Evolutionary conservation across 2,329 filamentous ascomycete species (phyloP), one percentile per base, ranked within the genome.

Genomic region (Diaporthe sp.): DNA sequence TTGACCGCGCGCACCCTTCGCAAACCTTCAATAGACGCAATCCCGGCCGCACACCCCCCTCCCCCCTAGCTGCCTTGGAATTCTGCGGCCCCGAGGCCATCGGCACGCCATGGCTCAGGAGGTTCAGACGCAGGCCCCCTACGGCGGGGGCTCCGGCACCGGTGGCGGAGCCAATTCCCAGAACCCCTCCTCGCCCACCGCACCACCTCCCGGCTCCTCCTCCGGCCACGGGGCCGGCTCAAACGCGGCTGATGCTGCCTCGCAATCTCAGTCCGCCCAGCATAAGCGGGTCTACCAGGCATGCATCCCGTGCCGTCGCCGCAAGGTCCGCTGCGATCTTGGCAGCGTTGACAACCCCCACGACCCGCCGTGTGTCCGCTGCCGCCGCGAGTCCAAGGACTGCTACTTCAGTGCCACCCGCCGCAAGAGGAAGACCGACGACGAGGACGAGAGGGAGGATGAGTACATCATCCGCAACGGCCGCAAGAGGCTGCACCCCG

Each of bases 371-470:
- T 99, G 97, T 83, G 94, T 96, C 75, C 92, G 97, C 81, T 99
- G 97, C 83, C 93, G 95, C 70, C 92, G 97, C 78, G 97, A 99
- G 87, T 95, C 93, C 86, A 98, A 98, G 83, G 93, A 98, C 80
- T 99, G 97, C 87, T 97, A 93, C 88, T 99, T 99, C 87, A 97
- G 95, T 76, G 94, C 95, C 27, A 98, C 96, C 42, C 90, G 97
- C 68, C 92, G 97, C 81, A 98, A 98, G 91, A 92, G 95, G 81
- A 97, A 97, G 88, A 89, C 89, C 63, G 91, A 88, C 78, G 87
- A 94, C 78, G 90, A 85, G 79, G 79, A 86, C 47, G 88, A 85
- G 27, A 88, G 84, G 73, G 85, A 87, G 73, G 90, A 91, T 78
- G 92, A 94, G 77, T 94, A 94, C 81, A 90, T 93, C 74, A 81